Base-by-base conservation (phyloP, 805 yeast genomes). In the Starmerella vitae region DNA sequence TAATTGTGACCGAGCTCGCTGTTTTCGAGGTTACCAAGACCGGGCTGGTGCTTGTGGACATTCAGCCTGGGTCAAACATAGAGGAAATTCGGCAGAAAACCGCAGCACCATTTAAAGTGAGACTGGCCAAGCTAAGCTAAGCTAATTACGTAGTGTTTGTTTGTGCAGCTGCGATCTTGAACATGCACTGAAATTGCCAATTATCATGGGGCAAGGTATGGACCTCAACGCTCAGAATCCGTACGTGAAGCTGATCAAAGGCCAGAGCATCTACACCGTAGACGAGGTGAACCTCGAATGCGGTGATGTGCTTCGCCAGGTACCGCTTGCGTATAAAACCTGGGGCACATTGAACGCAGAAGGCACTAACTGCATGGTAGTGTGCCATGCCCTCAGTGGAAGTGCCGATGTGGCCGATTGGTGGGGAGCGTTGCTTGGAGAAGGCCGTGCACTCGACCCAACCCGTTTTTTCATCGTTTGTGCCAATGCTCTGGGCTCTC, bases 391-490 rank as follows among this genome's bases (percentile, higher is more conserved):
- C 0, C 65, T 91, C 39, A 85, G 97, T 0, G 98, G 98, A 0
- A 84, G 95, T 0, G 72, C 94, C 0, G 97, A 91, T 57, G 94
- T 88, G 14, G 70, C 79, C 29, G 98, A 91, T 54, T 91, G 98
- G 98, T 91, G 98, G 98, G 96, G 97, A 0, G 96, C 97, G 0
- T 60, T 91, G 19, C 62, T 91, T 21, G 98, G 97, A 0, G 71
- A 74, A 3, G 80, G 74, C 12, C 71, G 77, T 42, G 93, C 97
- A 1, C 84, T 91, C 59, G 98, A 91, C 60, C 94, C 96, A 0
- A 66, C 85, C 0, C 70, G 80, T 47, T 91, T 78, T 58, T 83
- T 83, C 58, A 74, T 91, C 33, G 68, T 91, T 13, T 88, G 98
- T 56, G 62, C 88, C 42, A 88, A 91, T 56, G 78, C 93, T n/a